These are phyloP conservation scores for Mrakia gelida DNA, from an alignment of 768 basidiomycete species.

Conservation along the genomic window DNA sequence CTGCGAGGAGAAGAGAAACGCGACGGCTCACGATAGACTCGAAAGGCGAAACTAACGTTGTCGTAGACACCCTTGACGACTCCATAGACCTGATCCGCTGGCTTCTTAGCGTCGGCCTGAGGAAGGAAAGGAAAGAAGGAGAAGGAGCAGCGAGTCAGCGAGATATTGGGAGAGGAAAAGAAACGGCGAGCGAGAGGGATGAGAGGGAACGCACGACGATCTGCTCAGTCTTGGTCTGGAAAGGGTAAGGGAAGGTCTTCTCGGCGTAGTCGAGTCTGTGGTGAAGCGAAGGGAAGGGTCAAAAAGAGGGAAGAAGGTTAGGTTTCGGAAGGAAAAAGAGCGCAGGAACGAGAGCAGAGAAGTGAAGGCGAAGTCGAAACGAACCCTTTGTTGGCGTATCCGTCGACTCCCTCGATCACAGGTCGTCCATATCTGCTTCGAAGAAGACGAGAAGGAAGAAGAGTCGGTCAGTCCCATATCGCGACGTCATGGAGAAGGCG, in stretches of 20 bases:
- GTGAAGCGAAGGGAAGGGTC: background rate
- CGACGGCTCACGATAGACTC: conserved; percentile 18
- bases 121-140: background rate
- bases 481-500: background rate
- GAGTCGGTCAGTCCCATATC: background rate
- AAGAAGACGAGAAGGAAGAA: background rate
- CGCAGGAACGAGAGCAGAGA: no score
- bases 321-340: no score
- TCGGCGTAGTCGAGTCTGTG: conserved; percentile 27
- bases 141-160: background rate
- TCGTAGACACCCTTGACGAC: conserved; percentile 29
- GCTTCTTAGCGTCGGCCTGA: conserved; percentile 26
- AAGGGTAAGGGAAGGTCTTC: conserved; percentile 30
- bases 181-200: background rate
- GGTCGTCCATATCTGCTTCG: conserved; percentile 24
- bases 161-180: background rate
- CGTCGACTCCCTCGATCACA: conserved; percentile 26
- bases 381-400: conserved; percentile 30
- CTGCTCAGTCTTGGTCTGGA: conserved; percentile 31
- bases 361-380: background rate
- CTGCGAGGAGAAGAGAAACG: background rate
- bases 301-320: background rate
- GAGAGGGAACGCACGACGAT: conserved; percentile 19
- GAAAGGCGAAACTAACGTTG: conserved; percentile 16
- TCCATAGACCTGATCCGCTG: conserved; percentile 18